Percentiles rank a stretch among this genome's conserved stretches.
These are phyloP conservation scores for Ajuga reptans DNA, from an alignment of 305 asterid genomes.

Conservation along the genomic window DNA sequence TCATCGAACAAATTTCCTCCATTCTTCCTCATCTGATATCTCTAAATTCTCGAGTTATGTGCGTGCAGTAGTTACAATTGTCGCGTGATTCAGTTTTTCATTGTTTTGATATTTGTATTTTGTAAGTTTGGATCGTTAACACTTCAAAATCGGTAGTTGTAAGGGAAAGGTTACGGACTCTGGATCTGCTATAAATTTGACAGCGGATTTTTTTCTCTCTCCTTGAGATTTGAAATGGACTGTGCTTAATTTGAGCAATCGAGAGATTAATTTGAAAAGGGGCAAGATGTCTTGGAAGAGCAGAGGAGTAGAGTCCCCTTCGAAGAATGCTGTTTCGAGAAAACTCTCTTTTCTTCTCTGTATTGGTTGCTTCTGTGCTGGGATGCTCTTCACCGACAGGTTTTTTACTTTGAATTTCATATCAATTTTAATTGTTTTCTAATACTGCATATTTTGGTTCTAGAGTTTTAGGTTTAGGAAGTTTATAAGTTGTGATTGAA, in stretches of 20 bases:
- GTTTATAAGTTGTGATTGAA: constrained; percentile 8
- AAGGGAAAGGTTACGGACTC: constrained; percentile 18
- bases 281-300: constrained; percentile 76
- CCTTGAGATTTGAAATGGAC: constrained; percentile 27
- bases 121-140: background rate
- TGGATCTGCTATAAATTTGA: constrained; percentile 27
- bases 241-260: constrained; percentile 27
- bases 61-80: background rate
- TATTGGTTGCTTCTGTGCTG: constrained; percentile 78
- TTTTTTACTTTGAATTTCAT: constrained; percentile 20
- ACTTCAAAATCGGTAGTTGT: constrained; percentile 6
- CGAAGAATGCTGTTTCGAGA: constrained; percentile 47
- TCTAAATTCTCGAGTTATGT: background rate
- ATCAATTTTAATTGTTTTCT: background rate
- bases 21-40: background rate
- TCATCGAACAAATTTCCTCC: background rate
- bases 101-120: background rate
- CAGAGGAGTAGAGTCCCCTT: constrained; percentile 59
- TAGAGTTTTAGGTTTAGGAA: background rate
- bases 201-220: background rate
- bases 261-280: constrained; percentile 27
- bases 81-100: background rate
- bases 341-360: constrained; percentile 65
- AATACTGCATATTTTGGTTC: background rate
- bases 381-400: constrained; percentile 99